Evolutionary conservation across 1,139 yeast genomes (phyloP).

Genomic region (Suhomyces yuchorum): DNA sequence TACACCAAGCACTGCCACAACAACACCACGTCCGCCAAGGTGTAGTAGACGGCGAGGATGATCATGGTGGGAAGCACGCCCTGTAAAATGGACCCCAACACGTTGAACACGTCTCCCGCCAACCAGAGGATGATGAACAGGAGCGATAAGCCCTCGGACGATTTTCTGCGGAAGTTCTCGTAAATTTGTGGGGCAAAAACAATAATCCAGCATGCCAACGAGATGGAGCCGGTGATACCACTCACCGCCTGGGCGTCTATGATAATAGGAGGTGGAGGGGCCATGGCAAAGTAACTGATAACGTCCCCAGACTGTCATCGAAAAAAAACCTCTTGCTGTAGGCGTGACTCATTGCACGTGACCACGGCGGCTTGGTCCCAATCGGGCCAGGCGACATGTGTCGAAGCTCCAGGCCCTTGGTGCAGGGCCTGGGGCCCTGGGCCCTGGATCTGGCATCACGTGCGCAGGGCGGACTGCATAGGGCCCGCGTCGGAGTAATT

Average conservation of each 20-base stretch:
- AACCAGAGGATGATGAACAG: slow-evolving; percentile 84
- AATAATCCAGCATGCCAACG: slow-evolving; percentile 96
- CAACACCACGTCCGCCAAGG: slow-evolving; percentile 83
- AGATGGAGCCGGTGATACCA: slow-evolving; percentile 88
- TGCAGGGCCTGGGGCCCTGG: too few relatives aligned
- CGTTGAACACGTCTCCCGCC: slow-evolving; percentile 88
- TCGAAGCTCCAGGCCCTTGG: too few relatives aligned
- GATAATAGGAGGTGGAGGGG: slow-evolving; percentile 67
- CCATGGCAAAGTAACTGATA: slow-evolving; percentile 26
- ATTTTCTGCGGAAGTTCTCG: slow-evolving; percentile 81
- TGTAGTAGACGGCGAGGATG: slow-evolving; percentile 85
- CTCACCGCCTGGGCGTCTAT: slow-evolving; percentile 78
- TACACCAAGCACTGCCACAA: slow-evolving; percentile 80
- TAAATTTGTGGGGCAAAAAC: slow-evolving; percentile 97
- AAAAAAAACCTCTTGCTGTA: not conserved
- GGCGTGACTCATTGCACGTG: slow-evolving; percentile 11
- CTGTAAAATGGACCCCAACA: slow-evolving; percentile 83
- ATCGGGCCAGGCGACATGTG: slow-evolving; percentile 1
- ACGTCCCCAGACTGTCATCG: slow-evolving; percentile 2
- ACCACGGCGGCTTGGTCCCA: not conserved
- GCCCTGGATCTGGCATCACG: too few relatives aligned
- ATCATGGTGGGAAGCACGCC: slow-evolving; percentile 92
- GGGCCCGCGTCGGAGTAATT: too few relatives aligned
- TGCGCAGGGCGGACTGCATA: too few relatives aligned
- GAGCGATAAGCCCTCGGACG: slow-evolving; percentile 84